Evolutionary conservation across 805 yeast genomes (phyloP).

Genomic region (Cyberlindnera mycetangii): DNA sequence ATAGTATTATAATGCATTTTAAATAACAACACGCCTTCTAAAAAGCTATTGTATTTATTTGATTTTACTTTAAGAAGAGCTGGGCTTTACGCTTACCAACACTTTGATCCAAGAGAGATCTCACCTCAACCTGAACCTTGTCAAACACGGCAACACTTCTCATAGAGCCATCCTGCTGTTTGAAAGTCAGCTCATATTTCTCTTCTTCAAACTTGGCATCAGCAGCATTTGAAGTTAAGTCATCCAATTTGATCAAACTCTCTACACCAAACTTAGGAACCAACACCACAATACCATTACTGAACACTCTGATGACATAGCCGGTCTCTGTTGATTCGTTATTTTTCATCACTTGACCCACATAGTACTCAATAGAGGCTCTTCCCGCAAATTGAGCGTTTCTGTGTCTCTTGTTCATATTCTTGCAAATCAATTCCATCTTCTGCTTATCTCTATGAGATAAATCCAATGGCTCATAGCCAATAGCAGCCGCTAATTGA

Average conservation of each 20-base stretch:
- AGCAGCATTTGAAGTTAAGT: constrained; percentile 59
- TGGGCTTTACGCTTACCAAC: constrained; percentile 94
- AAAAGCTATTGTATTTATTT: too few relatives aligned
- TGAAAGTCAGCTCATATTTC: constrained; percentile 62
- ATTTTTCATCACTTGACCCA: constrained; percentile 94
- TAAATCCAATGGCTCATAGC: constrained; percentile 79
- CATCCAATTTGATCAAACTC: constrained; percentile 81
- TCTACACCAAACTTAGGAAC: constrained; percentile 97
- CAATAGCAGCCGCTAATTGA: constrained; percentile 97
- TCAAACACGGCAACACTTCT: constrained; percentile 75
- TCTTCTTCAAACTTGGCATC: constrained; percentile 75
- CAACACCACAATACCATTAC: constrained; percentile 90
- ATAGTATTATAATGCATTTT: too few relatives aligned
- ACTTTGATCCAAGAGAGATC: constrained; percentile 75
- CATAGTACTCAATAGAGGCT: constrained; percentile 95
- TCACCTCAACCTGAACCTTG: constrained; percentile 78
- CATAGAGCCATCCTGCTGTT: constrained; percentile 39
- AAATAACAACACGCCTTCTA: too few relatives aligned
- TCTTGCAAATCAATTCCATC: constrained; percentile 84
- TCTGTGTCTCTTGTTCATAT: constrained; percentile 91
- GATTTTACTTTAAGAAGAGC: constrained; percentile 41
- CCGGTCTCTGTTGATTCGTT: constrained; percentile 82
- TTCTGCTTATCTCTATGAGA: constrained; percentile 84
- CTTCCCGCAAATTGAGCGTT: constrained; percentile 99
- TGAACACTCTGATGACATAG: constrained; percentile 85